These are phyloP conservation scores for Begonia fuchsioides DNA, from an alignment of 306 rosid species.

Conservation along the genomic window DNA sequence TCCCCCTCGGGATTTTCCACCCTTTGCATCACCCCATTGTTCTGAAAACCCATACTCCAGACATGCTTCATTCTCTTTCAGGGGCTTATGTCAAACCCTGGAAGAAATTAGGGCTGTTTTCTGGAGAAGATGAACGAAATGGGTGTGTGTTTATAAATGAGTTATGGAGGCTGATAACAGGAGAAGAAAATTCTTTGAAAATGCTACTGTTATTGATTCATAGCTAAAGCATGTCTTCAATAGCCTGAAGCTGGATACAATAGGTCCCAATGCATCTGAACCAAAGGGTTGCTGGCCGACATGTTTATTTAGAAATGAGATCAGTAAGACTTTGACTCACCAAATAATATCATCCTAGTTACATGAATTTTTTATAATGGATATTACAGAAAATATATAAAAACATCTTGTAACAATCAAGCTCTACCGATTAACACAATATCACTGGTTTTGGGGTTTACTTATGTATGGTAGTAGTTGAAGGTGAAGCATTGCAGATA, in stretches of 20 bases:
- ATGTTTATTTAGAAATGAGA: no score
- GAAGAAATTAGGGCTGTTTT: neutral
- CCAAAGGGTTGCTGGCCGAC: no score
- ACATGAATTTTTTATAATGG: no score
- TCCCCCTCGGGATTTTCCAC: constrained; percentile 66
- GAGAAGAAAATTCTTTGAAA: neutral
- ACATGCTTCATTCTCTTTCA: neutral
- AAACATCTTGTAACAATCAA: no score
- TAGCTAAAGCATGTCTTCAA: constrained; percentile 17
- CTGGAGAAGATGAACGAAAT: neutral
- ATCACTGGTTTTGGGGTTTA: no score
- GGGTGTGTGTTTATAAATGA: neutral
- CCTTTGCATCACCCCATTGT: constrained; percentile 41
- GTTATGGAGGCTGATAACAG: neutral
- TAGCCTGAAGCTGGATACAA: constrained; percentile 62
- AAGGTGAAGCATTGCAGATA: no score
- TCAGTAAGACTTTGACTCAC: no score
- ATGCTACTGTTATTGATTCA: neutral
- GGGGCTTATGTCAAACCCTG: neutral
- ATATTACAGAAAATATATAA: no score
- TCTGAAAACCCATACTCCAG: constrained; percentile 39
- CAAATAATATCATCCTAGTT: no score
- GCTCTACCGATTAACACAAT: no score
- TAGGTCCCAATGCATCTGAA: constrained; percentile 25
- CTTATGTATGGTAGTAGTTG: no score